Base-by-base conservation (phyloP, 208 protist species). In the Herpetomonas samuelpessoai region DNA sequence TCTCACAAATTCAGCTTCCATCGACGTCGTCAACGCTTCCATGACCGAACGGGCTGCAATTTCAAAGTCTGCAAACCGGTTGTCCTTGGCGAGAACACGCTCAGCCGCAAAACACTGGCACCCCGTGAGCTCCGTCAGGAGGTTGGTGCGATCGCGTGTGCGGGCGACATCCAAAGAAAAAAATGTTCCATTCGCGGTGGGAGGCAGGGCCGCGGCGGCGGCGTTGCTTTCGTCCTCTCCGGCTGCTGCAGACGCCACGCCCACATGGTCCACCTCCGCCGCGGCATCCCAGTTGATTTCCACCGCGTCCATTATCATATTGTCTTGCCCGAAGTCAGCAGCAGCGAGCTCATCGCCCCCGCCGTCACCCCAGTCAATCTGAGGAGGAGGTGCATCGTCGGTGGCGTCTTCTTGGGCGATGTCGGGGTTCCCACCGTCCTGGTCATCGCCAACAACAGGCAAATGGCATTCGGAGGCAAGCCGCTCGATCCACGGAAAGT, bases 361-460 rank as follows among this genome's bases (percentile, higher is more conserved):
- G 2, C 24, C 29, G 35, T 91, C 84, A 16, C 81, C 84, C 84
- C 84, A 91, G 61, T 86, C 80, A 60, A 91, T 91, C 24, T 70
- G 66, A 10, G 78, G 58, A n/a, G 35, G 35, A 6, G 35, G 35
- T 6, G 27, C 74, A 0, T 38, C 46, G 9, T 31, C 68, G 3
- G 28, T 56, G 19, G 64, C 45, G 19, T 26, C 48, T 26, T 48
- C 45, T 18, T 38, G 64, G 0, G 16, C 63, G 2, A 4, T 45
- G 2, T 19, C 45, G 14, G 29, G 39, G 14, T 2, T 16, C 9
- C 19, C 38, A 22, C 39, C 54, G 27, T 24, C n/a, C 18, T 28
- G 27, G 46, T 39, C n/a, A 4, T 55, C 38, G 29, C 30, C 31
- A 2, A n/a, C 41, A 2, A n/a, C 41, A 0, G 57, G 55, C 31